Evolutionary conservation across 345 rosid genomes (phyloP), one percentile per base, ranked within the genome.

Genomic region (Citropsis articulata): DNA sequence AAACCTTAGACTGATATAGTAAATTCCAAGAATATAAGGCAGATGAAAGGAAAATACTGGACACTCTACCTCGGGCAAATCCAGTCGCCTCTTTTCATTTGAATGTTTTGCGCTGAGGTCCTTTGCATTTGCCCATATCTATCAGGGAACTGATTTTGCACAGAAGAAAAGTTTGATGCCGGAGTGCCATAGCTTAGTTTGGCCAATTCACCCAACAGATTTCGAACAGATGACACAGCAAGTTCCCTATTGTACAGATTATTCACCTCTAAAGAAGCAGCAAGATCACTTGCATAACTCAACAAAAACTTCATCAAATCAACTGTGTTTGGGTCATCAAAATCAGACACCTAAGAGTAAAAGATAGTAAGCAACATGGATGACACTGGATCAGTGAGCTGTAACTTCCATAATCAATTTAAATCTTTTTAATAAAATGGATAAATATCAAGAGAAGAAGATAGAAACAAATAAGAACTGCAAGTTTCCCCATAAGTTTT

Each of bases 41-140:
- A 25, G 6, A 33, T 33, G 40, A 25, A 12, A 33, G 36, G 28
- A 63, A 50, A 74, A 71, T 40, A 61, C 33, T 24, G 62, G 72
- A 8, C n/a, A 68, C 33, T 67, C 71, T 82, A 91, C 99, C 99
- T 91, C 16, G 87, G 77, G 80, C 99, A 96, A 66, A 88, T 84
- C 99, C 99, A 96, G 80, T 96, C 99, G 50, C 99, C 99, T 71
- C 86, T 90, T 90, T 90, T 96, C 97, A 92, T 90, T 87, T 92
- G 94, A 82, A 87, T 60, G 24, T 81, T 83, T 61, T 84, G 87
- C 57, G 86, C 86, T 61, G 57, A 78, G 12, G 91, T 79, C 79
- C 90, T 83, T 2, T 83, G 72, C 16, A 68, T 57, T 83, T 85
- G 89, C 21, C 77, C 89, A 89, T 83, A 55, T 84, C 83, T 71